A percentile compares a stretch with the other conserved stretches of the same genome.
Conservation (phyloP, 2,329 filamentous ascomycete species). For the Colletotrichum tanaceti region DNA sequence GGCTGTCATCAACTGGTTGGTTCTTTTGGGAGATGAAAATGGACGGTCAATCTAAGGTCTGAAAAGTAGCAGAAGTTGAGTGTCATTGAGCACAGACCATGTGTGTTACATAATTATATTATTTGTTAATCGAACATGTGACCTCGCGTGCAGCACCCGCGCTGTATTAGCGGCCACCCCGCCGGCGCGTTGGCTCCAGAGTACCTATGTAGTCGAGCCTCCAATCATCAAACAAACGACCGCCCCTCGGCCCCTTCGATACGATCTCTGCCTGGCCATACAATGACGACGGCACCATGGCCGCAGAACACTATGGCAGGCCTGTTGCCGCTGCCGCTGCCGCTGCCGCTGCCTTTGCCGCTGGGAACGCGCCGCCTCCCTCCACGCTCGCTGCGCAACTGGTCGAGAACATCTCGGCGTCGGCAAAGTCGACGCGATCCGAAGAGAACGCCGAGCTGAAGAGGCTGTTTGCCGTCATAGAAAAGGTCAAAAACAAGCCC, state of each 20-base stretch:
- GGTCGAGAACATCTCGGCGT: constrained; percentile 80
- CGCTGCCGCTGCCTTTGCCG: constrained; percentile 34
- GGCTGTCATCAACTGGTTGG: constrained; percentile 7
- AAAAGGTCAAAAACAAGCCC: constrained; percentile 64
- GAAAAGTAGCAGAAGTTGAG: neutral
- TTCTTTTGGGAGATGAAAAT: neutral
- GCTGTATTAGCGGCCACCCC: constrained; percentile 19
- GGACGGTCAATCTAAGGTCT: constrained; percentile 14
- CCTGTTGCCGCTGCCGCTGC: constrained; percentile 38
- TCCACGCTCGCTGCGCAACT: constrained; percentile 91
- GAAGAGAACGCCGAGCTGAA: constrained; percentile 80
- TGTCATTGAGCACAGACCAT: neutral
- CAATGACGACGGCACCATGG: constrained; percentile 35
- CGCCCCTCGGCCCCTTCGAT: neutral
- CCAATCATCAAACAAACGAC: neutral
- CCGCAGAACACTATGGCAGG: constrained; percentile 34
- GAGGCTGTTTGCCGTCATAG: constrained; percentile 71
- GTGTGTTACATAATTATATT: neutral
- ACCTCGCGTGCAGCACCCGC: constrained; percentile 29
- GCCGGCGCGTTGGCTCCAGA: constrained; percentile 13
- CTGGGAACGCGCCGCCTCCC: constrained; percentile 66
- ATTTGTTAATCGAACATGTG: constrained; percentile 19
- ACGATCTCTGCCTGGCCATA: neutral
- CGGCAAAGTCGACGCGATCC: constrained; percentile 69
- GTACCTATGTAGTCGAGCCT: neutral